Evolutionary conservation across 2,329 filamentous ascomycete genomes (phyloP).

Genomic region (Penicillium expansum): DNA sequence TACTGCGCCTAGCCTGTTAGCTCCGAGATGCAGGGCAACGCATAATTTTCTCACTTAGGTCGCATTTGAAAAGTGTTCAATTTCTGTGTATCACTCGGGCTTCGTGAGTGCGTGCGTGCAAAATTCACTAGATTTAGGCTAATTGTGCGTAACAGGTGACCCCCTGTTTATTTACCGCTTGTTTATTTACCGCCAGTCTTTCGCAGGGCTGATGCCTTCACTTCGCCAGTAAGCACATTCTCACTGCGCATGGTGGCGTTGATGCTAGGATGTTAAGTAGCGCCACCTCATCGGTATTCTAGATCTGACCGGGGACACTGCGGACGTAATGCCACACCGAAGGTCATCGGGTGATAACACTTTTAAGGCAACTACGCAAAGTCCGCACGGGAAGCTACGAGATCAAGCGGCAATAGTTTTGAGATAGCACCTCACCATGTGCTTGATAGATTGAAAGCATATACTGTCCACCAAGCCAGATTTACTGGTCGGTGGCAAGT

Average conservation of each 20-base stretch:
- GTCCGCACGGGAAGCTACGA: constrained; percentile 12
- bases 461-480: constrained; percentile 11
- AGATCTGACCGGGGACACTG: constrained; percentile 12
- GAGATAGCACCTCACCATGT: constrained; percentile 14
- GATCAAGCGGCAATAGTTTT: constrained; percentile 22
- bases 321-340: constrained; percentile 24
- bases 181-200: no score
- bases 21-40: neutral
- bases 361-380: constrained; percentile 10
- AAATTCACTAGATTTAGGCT: neutral
- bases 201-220: neutral
- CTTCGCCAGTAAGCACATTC: constrained; percentile 16
- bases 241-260: constrained; percentile 6
- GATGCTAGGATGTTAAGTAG: neutral
- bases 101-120: neutral
- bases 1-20: neutral
- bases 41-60: neutral
- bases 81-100: neutral
- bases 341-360: constrained; percentile 9
- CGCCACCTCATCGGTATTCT: neutral
- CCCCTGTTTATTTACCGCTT: no score
- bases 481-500: constrained; percentile 10
- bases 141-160: neutral
- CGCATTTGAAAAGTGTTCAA: neutral
- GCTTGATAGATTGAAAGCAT: constrained; percentile 11